Base-by-base conservation (phyloP, 2,329 filamentous ascomycete genomes). In the Fonsecaea nubica region DNA sequence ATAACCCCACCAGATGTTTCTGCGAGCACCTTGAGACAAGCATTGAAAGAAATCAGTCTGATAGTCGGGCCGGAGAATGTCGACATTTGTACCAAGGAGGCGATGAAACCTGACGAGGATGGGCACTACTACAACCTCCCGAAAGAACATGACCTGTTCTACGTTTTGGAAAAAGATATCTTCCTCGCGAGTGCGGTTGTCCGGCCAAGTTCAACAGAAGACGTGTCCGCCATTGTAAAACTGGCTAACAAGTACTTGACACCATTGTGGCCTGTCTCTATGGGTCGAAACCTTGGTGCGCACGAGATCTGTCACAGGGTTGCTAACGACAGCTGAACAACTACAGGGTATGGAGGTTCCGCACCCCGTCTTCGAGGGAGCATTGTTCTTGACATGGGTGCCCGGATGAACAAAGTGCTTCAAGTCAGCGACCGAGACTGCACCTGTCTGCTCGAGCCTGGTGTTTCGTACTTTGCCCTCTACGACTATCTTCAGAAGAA, bases 291-390 rank as follows among this genome's bases (percentile, higher is more conserved):
- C 66, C 71, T 83, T 3, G 64, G 59, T 58, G 38, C 30, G 55
- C 21, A 15, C 18, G 8, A 50, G 5, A 50, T 25, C 18, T 10
- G 45, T 12, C 18, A 2, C 45, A 13, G 40, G 15, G 1, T 6
- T 25, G 21, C 40, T 45, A 3, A 12, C 5, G 12, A 25, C 0
- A 25, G 9, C 45, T 50, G 12, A 50, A 25, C 45, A 25, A 25
- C 32, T 42, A 13, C 35, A 59, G 81, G 82, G n/a, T 85, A 85
- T 62, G 83, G 83, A 13, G 82, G 83, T 2, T 79, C 83, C 0
- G 81, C 81, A 0, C 82, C 82, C 0, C 73, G 80, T 3, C 76
- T 83, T 2, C 68, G 71, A 0, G 82, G 82, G 0, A 80, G 77
- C 50, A 75, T 84, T 4, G 80, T 80, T 0, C 66, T 85, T n/a